Base-by-base conservation (phyloP, 1,139 yeast species). In the Yamadazyma trypodendri region DNA sequence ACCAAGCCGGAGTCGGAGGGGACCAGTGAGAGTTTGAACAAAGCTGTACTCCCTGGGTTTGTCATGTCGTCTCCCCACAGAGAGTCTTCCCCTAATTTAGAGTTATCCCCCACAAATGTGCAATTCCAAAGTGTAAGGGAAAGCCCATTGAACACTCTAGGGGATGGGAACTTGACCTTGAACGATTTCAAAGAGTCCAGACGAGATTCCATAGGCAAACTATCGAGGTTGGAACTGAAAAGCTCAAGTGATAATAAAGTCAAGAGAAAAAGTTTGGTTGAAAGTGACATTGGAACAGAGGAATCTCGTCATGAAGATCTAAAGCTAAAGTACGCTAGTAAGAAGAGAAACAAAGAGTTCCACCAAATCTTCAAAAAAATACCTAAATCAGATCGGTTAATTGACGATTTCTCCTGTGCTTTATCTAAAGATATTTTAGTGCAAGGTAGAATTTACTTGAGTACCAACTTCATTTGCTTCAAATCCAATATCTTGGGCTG, bases 401-500 rank as follows among this genome's bases (percentile, higher is more conserved):
- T 84, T 35, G 81, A 77, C 35, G 90, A 82, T 48, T 81, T 69
- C 50, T 73, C 82, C 31, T 84, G 92, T 68, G 94, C 94, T 0
- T 64, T 79, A 23, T 77, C 81, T 2, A 79, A 78, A 47, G 92
- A 84, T 53, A 81, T 84, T 21, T 63, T 84, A 33, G 72, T 83
- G 9, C 94, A 84, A 49, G 94, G 94, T 6, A 71, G 81, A 48
- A 60, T 84, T 64, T 84, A 79, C 54, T 61, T 84, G 11, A 73
- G 83, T 38, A 80, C 78, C 42, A 68, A 68, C 37, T 75, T 74
- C 48, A 60, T 84, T 12, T 78, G 85, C 45, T 84, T 84, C 61
- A 82, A 81, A 46, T 80, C 89, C 0, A 84, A 83, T 48, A 80
- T 84, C 39, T 63, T 84, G 39, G 92, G 92, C 0, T 79, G 87